Conservation (phyloP, 148 eudicot species). For the Bassia scoparia region DNA sequence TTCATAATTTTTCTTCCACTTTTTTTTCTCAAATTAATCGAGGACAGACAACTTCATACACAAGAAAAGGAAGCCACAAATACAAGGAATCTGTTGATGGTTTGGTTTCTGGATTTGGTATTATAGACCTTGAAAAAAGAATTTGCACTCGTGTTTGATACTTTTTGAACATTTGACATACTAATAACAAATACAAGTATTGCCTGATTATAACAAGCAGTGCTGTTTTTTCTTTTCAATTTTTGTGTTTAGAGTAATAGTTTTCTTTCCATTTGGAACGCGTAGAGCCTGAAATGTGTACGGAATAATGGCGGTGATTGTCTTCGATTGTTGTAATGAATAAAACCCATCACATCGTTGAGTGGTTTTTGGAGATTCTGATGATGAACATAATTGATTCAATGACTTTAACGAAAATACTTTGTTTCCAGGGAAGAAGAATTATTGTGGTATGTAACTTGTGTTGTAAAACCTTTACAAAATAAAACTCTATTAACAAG, state of each 20-base stretch:
- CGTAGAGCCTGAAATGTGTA: too few species aligned
- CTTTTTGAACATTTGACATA: slow-evolving; percentile 16
- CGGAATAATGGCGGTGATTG: background rate
- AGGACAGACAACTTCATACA: slow-evolving; percentile 11
- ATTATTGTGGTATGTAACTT: too few species aligned
- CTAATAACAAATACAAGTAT: slow-evolving; percentile 8
- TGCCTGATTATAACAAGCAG: slow-evolving; percentile 4
- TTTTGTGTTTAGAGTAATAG: background rate
- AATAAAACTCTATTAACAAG: too few species aligned
- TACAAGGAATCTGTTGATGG: slow-evolving; percentile 1
- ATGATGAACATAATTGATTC: too few species aligned
- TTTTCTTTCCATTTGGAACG: background rate
- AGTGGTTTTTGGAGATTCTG: too few species aligned
- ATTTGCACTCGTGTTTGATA: slow-evolving; percentile 11
- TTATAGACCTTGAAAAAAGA: slow-evolving; percentile 23
- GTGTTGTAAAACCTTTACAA: too few species aligned
- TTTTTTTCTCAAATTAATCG: slow-evolving; percentile 5
- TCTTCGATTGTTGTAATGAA: too few species aligned
- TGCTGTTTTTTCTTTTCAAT: background rate
- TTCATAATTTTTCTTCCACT: slow-evolving; percentile 11
- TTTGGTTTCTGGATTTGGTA: slow-evolving; percentile 18
- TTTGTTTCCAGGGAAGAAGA: too few species aligned
- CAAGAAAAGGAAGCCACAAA: background rate
- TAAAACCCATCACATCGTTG: too few species aligned
- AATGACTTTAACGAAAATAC: too few species aligned